Conservation (phyloP, 2,329 filamentous ascomycete genomes). For the Sporothrix humicola region DNA sequence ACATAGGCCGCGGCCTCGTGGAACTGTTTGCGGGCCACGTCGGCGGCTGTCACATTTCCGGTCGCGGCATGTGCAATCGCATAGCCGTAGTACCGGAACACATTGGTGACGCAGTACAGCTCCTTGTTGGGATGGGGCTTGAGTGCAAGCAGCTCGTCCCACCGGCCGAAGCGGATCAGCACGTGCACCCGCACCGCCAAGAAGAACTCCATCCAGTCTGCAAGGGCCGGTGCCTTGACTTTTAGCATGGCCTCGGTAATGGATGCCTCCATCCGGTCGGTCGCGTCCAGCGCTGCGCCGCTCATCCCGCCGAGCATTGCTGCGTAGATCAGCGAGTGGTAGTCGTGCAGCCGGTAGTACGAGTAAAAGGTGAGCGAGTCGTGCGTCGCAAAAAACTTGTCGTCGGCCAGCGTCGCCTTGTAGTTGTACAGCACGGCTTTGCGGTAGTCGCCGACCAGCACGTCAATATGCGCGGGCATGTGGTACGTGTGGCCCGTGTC, state of each 20-base stretch:
- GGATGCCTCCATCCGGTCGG: conserved; percentile 28
- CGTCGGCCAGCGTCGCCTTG: conserved; percentile 35
- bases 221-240: conserved; percentile 53
- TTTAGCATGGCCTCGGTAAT: conserved; percentile 31
- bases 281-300: conserved; percentile 13
- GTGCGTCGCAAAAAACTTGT: conserved; percentile 57
- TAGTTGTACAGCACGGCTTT: conserved; percentile 36
- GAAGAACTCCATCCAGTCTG: conserved; percentile 63
- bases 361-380: conserved; percentile 60
- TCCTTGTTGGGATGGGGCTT: conserved; percentile 52
- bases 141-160: conserved; percentile 58
- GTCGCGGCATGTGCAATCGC: conserved; percentile 59
- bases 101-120: conserved; percentile 60
- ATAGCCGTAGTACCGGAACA: conserved; percentile 60
- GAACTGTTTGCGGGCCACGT: conserved; percentile 27
- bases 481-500: conserved; percentile 35
- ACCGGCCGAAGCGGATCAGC: conserved; percentile 61
- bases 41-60: conserved; percentile 51
- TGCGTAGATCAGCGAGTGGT: conserved; percentile 41
- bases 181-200: conserved; percentile 59
- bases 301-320: conserved; percentile 56
- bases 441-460: conserved; percentile 36
- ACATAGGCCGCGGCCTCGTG: conserved; percentile 45
- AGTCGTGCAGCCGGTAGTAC: conserved; percentile 55
- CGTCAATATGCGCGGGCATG: conserved; percentile 36